Conservation (phyloP, 1,284 basidiomycete genomes). For the Ganoderma leucocontextum region DNA sequence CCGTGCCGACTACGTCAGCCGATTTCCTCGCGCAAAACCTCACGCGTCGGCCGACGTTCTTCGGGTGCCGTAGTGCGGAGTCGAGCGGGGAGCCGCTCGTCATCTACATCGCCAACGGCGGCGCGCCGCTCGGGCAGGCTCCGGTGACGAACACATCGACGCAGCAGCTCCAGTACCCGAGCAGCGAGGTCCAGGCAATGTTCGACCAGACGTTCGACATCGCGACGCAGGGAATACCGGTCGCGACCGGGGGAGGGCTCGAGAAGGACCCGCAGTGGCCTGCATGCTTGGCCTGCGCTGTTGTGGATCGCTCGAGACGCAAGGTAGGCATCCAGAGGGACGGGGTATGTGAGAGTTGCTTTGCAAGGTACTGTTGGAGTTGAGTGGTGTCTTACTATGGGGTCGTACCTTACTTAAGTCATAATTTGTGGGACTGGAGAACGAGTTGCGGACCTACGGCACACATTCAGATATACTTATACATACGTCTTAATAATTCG, state of each 20-base stretch:
- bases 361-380: slow-evolving; percentile 51
- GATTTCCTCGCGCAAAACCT: slow-evolving; percentile 48
- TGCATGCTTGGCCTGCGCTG: slow-evolving; percentile 53
- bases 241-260: not conserved
- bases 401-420: not conserved
- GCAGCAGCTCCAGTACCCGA: slow-evolving; percentile 42
- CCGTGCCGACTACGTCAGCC: slow-evolving; percentile 43
- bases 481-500: not conserved
- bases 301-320: slow-evolving; percentile 50
- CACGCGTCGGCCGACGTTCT: slow-evolving; percentile 51
- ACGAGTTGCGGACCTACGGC: not conserved
- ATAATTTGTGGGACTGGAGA: not conserved
- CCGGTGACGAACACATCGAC: slow-evolving; percentile 53
- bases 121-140: slow-evolving; percentile 48
- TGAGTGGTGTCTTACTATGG: slow-evolving; percentile 7
- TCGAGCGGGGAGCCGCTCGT: slow-evolving; percentile 39
- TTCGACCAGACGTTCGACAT: slow-evolving; percentile 52
- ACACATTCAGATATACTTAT: not conserved
- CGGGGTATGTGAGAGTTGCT: slow-evolving; percentile 50
- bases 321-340: slow-evolving; percentile 40
- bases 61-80: slow-evolving; percentile 46
- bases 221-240: slow-evolving; percentile 50
- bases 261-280: slow-evolving; percentile 50
- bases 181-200: slow-evolving; percentile 47
- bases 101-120: slow-evolving; percentile 49